A percentile compares a stretch with the other conserved stretches of the same genome.
phyloP scores from a whole-genome alignment of 352 stramenopile genomes.

The Phytophthora ohioensis region DNA sequence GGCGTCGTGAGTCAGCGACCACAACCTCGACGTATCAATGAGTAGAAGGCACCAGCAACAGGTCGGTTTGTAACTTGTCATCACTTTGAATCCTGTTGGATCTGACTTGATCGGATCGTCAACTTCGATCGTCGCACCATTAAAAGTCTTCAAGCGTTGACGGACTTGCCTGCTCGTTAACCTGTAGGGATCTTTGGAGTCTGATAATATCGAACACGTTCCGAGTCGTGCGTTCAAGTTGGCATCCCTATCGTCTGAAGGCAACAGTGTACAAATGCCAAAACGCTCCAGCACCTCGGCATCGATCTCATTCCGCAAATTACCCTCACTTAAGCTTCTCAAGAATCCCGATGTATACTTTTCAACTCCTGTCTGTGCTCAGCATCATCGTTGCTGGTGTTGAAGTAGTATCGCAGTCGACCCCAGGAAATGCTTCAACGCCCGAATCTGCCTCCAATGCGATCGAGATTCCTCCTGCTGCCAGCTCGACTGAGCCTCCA shows the following conservation, averaged over 20 bases:
- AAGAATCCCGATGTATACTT: slow-evolving; percentile 5
- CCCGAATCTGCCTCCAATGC: background rate
- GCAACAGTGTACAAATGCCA: too few species aligned
- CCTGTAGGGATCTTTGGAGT: background rate
- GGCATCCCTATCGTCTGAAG: background rate
- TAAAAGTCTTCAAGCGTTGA: too few species aligned
- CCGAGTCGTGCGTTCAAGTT: background rate
- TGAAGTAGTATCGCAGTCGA: background rate
- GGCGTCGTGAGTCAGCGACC: slow-evolving; percentile 12
- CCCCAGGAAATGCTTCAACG: slow-evolving; percentile 15
- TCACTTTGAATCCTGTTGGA: background rate
- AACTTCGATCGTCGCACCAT: background rate
- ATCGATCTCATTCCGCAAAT: slow-evolving; percentile 14
- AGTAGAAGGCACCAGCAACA: too few species aligned
- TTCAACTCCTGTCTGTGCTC: background rate
- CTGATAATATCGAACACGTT: slow-evolving; percentile 1
- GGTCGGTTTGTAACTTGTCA: too few species aligned
- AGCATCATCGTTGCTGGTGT: slow-evolving; percentile 3
- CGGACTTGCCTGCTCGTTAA: background rate
- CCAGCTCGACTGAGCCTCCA: slow-evolving; percentile 15
- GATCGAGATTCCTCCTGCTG: slow-evolving; percentile 6
- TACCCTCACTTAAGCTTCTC: slow-evolving; percentile 1
- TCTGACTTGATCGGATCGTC: background rate
- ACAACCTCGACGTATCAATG: too few species aligned
- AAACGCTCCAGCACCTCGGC: background rate